These are phyloP conservation scores for Eutrema salsugineum DNA, from an alignment of 441 rosid genomes.

Conservation along the genomic window DNA sequence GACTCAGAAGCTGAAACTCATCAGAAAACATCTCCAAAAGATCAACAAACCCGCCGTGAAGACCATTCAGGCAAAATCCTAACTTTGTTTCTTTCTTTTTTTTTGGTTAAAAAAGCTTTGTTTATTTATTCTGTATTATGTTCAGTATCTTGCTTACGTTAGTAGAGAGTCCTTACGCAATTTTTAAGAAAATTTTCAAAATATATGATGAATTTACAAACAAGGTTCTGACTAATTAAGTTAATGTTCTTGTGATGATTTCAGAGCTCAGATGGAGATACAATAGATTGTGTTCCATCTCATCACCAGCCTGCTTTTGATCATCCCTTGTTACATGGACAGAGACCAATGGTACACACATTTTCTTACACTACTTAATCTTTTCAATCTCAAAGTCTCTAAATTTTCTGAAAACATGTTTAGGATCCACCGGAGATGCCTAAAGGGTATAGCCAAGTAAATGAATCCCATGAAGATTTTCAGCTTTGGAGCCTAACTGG, in stretches of 20 bases:
- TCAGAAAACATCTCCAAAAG: slow-evolving; percentile 54
- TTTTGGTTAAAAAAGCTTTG: no score
- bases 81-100: not conserved
- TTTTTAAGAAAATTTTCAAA: not conserved
- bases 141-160: not conserved
- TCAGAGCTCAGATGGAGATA: slow-evolving; percentile 94
- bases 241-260: slow-evolving; percentile 29
- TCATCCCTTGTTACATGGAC: slow-evolving; percentile 71
- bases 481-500: slow-evolving; percentile 79
- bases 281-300: slow-evolving; percentile 74
- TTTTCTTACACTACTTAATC: not conserved
- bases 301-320: slow-evolving; percentile 90
- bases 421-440: slow-evolving; percentile 91
- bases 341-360: slow-evolving; percentile 58
- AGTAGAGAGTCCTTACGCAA: not conserved
- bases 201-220: not conserved
- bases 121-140: no score
- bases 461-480: slow-evolving; percentile 38
- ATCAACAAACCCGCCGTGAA: slow-evolving; percentile 80
- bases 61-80: slow-evolving; percentile 60
- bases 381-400: slow-evolving; percentile 20
- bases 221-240: not conserved
- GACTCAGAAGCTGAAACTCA: slow-evolving; percentile 47
- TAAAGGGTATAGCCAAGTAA: slow-evolving; percentile 39
- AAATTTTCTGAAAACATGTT: slow-evolving; percentile 2